A percentile compares a stretch with the other conserved stretches of the same genome.
phyloP scores from a whole-genome alignment of 2,329 filamentous ascomycete genomes.

The Botrytis aclada region DNA sequence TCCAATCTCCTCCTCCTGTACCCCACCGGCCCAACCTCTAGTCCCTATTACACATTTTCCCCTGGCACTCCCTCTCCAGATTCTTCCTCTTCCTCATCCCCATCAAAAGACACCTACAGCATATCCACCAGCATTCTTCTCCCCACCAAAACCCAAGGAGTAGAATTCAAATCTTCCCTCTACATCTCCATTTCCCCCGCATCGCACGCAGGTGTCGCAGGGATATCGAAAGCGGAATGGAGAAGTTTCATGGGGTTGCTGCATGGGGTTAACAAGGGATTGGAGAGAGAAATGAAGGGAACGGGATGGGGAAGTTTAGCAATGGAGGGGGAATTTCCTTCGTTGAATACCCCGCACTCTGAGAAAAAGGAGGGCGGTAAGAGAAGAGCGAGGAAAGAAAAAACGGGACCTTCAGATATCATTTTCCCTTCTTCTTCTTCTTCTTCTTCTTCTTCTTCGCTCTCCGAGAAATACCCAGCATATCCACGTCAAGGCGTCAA shows the following conservation, averaged over 20 bases:
- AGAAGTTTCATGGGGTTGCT: background rate
- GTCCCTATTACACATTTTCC: background rate
- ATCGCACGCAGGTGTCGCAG: background rate
- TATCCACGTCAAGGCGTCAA: background rate
- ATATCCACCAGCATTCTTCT: background rate
- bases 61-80: background rate
- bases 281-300: background rate
- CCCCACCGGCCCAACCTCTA: background rate
- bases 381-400: background rate
- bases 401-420: background rate
- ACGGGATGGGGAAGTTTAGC: background rate
- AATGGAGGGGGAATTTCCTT: background rate
- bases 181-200: background rate
- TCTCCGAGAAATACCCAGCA: background rate
- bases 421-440: background rate
- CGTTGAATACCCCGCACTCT: background rate
- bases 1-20: background rate
- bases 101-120: background rate
- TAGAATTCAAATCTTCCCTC: background rate
- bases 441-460: background rate
- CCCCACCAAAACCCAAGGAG: background rate
- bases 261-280: background rate
- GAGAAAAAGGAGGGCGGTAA: too few species aligned
- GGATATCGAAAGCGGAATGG: background rate
- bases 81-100: background rate